Evolutionary conservation across 202 grass and related monocot species (phyloP).

Genomic region (Zizania palustris): DNA sequence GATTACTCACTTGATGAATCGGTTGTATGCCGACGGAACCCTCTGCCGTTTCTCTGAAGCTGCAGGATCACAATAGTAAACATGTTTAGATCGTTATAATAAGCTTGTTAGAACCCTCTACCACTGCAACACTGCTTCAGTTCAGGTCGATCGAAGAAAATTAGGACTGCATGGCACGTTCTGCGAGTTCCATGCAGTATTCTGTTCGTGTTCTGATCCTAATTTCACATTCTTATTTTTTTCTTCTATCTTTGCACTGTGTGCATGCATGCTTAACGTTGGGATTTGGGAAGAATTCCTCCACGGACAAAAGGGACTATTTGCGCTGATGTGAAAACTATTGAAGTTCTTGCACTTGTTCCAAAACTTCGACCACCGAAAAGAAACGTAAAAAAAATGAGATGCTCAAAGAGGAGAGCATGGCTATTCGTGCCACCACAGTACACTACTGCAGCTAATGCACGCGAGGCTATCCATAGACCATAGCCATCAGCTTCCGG

Average conservation of each 20-base stretch:
- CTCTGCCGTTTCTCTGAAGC: constrained; percentile 90
- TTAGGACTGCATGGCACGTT: background rate
- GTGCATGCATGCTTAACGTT: constrained; percentile 1
- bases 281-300: constrained; percentile 25
- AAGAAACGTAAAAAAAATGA: background rate
- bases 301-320: constrained; percentile 37
- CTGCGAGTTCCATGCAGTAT: background rate
- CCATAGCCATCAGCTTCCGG: background rate
- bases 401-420: constrained; percentile 8
- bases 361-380: constrained; percentile 19
- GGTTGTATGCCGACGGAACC: constrained; percentile 95
- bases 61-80: constrained; percentile 60
- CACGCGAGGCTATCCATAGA: background rate
- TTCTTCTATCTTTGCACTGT: constrained; percentile 4
- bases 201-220: background rate
- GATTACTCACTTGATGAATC: constrained; percentile 95
- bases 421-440: constrained; percentile 11
- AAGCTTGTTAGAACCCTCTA: too few species aligned
- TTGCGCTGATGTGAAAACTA: constrained; percentile 42
- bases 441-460: constrained; percentile 14
- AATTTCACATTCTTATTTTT: background rate
- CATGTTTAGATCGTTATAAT: too few species aligned
- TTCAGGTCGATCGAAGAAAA: background rate
- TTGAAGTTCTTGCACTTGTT: constrained; percentile 27
- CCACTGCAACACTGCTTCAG: background rate